Conservation (phyloP, 2,329 filamentous ascomycete genomes). For the Trichothecium roseum region DNA sequence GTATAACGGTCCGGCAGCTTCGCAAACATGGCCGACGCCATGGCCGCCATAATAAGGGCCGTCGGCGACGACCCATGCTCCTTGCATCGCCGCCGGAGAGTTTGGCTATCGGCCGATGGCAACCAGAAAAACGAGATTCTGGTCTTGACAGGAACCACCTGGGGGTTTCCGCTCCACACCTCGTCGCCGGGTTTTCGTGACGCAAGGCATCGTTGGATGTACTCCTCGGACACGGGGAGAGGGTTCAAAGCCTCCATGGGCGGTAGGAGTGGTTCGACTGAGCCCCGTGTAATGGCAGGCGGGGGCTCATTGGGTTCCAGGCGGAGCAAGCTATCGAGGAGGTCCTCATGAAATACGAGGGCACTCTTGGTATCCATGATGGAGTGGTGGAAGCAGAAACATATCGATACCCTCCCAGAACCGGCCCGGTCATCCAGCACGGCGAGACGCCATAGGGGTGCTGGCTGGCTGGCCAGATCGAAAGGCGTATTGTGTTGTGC, state of each 20-base stretch:
- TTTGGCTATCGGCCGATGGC: neutral
- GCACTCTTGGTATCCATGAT: neutral
- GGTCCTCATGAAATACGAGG: neutral
- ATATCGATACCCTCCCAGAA: neutral
- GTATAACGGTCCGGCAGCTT: constrained; percentile 2
- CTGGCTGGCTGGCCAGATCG: neutral
- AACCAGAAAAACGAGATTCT: neutral
- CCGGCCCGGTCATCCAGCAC: neutral
- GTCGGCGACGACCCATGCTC: neutral
- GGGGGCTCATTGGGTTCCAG: neutral
- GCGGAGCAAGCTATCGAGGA: neutral
- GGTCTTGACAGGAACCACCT: neutral
- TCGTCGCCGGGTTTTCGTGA: neutral
- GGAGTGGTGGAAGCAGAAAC: neutral
- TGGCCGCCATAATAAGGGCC: neutral
- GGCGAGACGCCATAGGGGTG: neutral
- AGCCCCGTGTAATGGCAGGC: no score
- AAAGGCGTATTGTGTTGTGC: neutral
- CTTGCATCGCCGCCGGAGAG: neutral
- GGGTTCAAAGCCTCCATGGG: neutral
- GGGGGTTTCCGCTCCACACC: neutral
- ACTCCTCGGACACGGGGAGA: neutral
- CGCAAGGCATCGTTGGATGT: neutral
- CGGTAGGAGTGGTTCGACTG: neutral
- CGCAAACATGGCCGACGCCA: neutral